Evolutionary conservation across 1,139 yeast species (phyloP).

Genomic region (Saccharomyces hybrid): DNA sequence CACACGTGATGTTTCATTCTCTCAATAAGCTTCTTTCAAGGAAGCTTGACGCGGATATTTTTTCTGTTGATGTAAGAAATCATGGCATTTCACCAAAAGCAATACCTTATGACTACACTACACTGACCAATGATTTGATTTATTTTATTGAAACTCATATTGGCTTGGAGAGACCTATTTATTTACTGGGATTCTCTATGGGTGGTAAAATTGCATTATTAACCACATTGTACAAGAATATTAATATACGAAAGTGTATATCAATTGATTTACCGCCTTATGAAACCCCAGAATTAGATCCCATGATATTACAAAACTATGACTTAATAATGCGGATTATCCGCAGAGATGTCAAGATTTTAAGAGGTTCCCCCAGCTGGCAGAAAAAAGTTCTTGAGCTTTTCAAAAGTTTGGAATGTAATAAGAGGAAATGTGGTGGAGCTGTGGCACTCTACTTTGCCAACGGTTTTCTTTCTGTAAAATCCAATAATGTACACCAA

Average conservation of each 20-base stretch:
- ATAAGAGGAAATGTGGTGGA: conserved; percentile 10
- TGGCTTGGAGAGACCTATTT: conserved; percentile 19
- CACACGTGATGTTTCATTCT: conserved; percentile 19
- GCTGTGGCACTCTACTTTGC: conserved; percentile 25
- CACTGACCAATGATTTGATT: conserved; percentile 40
- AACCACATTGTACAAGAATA: conserved; percentile 14
- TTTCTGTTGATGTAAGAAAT: conserved; percentile 45
- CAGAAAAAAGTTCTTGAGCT: conserved; percentile 13
- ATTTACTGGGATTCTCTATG: conserved; percentile 28
- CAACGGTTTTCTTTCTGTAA: conserved; percentile 21
- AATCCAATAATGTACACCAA: conserved; percentile 11
- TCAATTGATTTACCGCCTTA: conserved; percentile 31
- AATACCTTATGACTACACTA: conserved; percentile 39
- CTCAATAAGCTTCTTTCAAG: conserved; percentile 31
- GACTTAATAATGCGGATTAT: conserved; percentile 18
- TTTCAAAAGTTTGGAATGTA: conserved; percentile 14
- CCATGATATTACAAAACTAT: conserved; percentile 16
- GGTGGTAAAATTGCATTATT: conserved; percentile 30
- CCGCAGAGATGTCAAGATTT: conserved; percentile 18
- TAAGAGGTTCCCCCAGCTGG: conserved; percentile 23
- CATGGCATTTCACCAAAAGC: conserved; percentile 46
- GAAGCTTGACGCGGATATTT: conserved; percentile 30
- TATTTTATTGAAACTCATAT: conserved; percentile 19
- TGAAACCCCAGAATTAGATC: conserved; percentile 17
- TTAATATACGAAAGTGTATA: conserved; percentile 21